A percentile compares a stretch with the other conserved stretches of the same genome.
These are phyloP conservation scores for Colletotrichum somersetense DNA, from an alignment of 2,329 filamentous ascomycete species.

Conservation along the genomic window DNA sequence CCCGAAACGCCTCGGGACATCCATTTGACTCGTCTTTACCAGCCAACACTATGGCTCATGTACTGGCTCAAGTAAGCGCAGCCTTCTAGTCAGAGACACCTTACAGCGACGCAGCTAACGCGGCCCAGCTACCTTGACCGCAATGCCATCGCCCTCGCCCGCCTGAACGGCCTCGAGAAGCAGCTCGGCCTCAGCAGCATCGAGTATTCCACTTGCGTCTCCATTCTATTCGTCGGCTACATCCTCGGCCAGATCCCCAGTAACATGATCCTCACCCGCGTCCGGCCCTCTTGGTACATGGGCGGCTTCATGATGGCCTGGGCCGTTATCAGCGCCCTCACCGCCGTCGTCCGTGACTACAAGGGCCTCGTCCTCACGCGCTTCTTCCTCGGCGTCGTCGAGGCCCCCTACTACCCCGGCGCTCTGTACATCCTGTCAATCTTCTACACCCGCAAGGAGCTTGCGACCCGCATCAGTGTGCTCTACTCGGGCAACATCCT, in stretches of 20 bases:
- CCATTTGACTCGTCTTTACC: background rate
- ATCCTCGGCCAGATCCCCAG: slow-evolving; percentile 53
- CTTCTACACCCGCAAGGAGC: slow-evolving; percentile 66
- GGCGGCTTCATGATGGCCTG: slow-evolving; percentile 55
- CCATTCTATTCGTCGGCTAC: slow-evolving; percentile 53
- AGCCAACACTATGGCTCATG: slow-evolving; percentile 55
- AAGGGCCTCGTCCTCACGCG: slow-evolving; percentile 54
- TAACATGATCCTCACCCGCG: slow-evolving; percentile 56
- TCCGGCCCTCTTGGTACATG: slow-evolving; percentile 65
- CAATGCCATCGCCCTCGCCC: slow-evolving; percentile 45
- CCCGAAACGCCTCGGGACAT: too few relatives aligned
- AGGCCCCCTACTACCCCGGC: slow-evolving; percentile 55
- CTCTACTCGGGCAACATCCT: slow-evolving; percentile 57
- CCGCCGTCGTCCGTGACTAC: slow-evolving; percentile 57
- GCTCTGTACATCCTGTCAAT: slow-evolving; percentile 59
- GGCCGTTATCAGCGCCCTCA: slow-evolving; percentile 57
- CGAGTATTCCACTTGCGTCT: slow-evolving; percentile 55
- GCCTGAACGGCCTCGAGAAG: slow-evolving; percentile 48
- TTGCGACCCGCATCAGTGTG: slow-evolving; percentile 57
- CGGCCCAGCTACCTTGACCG: slow-evolving; percentile 43
- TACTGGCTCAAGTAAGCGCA: slow-evolving; percentile 44
- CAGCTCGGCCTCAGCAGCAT: slow-evolving; percentile 44
- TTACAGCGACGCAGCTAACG: background rate
- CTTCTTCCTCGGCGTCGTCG: slow-evolving; percentile 56
- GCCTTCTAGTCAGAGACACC: background rate